Base-by-base conservation (phyloP, 106 monocot species). In the Allium fistulosum region DNA sequence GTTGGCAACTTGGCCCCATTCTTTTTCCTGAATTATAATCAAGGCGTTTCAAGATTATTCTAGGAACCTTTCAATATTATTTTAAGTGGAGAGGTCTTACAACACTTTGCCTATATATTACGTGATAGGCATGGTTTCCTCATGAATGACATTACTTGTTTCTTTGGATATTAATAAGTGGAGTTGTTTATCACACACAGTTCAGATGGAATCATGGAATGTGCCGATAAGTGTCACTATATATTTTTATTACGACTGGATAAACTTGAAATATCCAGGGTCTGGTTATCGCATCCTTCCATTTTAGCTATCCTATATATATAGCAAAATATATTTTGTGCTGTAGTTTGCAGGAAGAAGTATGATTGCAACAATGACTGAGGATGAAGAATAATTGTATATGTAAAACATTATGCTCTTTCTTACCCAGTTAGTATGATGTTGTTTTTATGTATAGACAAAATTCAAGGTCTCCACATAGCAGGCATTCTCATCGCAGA, bases 401-500 rank as follows among this genome's bases (percentile, higher is more conserved):
- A 37, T 79, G 57, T 58, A 8, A 50, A 17, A 62, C 7, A 65
- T 6, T 18, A 62, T 68, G 48, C 58, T 82, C 58, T 73, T 60
- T 68, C 86, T 93, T 74, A 93, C 80, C 68, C 62, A 56, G 69
- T 71, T 62, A 81, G 85, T 77, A 77, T 93, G 63, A 88, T 89
- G 59, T 81, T 81, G 68, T 73, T 79, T 81, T 17, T 69, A 83
- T 93, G 79, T 89, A 53, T 90, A 94, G 93, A 94, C 93, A 79
- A 80, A 73, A 59, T 75, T 94, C 93, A 81, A 78, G 89, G 86
- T 94, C 93, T 82, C 93, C 89, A 78, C 81, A 62, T 87, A 82
- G 81, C 81, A 94, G 90, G 86, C 86, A 94, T 84, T 86, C 93
- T 74, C 93, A 90, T 68, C 81, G 75, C 81, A 83, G 86, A 75